A percentile compares a stretch with the other conserved stretches of the same genome.
These are phyloP conservation scores for Kodamaea neixiangensis DNA, from an alignment of 805 yeast species.

Conservation along the genomic window DNA sequence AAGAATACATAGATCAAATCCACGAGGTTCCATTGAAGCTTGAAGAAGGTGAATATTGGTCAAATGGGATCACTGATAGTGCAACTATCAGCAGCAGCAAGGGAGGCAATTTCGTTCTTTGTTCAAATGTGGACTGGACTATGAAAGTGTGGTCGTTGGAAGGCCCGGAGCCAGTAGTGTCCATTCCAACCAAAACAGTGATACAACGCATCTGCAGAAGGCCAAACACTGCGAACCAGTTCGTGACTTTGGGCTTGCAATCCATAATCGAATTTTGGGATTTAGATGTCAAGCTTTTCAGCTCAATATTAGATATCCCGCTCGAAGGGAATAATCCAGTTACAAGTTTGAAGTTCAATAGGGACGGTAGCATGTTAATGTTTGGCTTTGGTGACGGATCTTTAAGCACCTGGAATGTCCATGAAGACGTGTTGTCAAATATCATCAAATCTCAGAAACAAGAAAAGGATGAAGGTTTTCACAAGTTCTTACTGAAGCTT, in stretches of 20 bases:
- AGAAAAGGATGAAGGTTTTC: conserved; percentile 12
- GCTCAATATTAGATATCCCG: conserved; percentile 19
- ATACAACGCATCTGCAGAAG: conserved; percentile 20
- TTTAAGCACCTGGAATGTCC: conserved; percentile 9
- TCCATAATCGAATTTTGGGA: conserved; percentile 34
- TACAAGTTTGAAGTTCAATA: conserved; percentile 17
- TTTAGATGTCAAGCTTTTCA: conserved; percentile 19
- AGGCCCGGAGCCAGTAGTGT: conserved; percentile 14
- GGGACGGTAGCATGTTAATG: conserved; percentile 19
- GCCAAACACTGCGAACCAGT: conserved; percentile 23
- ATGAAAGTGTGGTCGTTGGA: conserved; percentile 22
- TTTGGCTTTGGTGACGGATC: conserved; percentile 27
- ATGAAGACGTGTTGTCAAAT: background rate
- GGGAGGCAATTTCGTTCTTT: conserved; percentile 12
- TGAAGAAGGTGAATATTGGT: conserved; percentile 9
- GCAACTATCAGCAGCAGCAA: conserved; percentile 1
- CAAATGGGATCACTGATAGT: conserved; percentile 9
- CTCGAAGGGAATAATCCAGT: conserved; percentile 3
- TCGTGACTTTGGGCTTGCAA: conserved; percentile 25
- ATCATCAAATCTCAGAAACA: conserved; percentile 1
- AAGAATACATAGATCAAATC: conserved; percentile 13
- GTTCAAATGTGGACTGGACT: conserved; percentile 27
- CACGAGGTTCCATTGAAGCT: conserved; percentile 7
- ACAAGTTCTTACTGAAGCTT: conserved; percentile 5
- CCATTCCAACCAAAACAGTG: conserved; percentile 22